Evolutionary conservation across 2,329 filamentous ascomycete genomes (phyloP).

Genomic region (Monilinia aucupariae): DNA sequence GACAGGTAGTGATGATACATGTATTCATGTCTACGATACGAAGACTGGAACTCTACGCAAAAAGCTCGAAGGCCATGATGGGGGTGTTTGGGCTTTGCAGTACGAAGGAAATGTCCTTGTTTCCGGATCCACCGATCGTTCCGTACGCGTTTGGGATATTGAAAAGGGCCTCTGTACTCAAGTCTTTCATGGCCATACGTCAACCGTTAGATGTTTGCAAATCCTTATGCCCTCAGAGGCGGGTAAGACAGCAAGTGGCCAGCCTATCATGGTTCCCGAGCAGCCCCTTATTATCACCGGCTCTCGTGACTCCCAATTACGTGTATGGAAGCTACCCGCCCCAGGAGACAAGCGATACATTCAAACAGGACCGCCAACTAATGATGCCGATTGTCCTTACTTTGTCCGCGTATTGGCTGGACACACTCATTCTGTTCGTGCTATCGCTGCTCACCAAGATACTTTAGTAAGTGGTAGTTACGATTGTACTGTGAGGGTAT

Average conservation of each 20-base stretch:
- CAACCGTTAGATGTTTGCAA: conserved; percentile 90
- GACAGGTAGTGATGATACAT: conserved; percentile 93
- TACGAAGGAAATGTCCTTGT: conserved; percentile 94
- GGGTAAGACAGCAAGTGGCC: conserved; percentile 64
- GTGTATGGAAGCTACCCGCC: conserved; percentile 90
- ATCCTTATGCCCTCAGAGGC: conserved; percentile 77
- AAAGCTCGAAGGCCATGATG: conserved; percentile 87
- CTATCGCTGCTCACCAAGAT: conserved; percentile 90
- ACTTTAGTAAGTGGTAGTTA: conserved; percentile 97
- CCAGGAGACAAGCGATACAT: conserved; percentile 71
- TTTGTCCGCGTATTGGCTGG: conserved; percentile 83
- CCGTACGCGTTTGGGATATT: conserved; percentile 99
- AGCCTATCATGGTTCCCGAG: conserved; percentile 80
- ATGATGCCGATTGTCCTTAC: conserved; percentile 80
- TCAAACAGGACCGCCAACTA: conserved; percentile 69
- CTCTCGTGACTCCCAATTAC: conserved; percentile 86
- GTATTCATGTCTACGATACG: conserved; percentile 97
- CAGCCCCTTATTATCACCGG: conserved; percentile 96
- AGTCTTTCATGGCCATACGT: conserved; percentile 95
- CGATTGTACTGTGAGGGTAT: conserved; percentile 89
- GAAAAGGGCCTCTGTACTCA: conserved; percentile 88
- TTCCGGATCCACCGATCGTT: conserved; percentile 91
- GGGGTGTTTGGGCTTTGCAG: conserved; percentile 94
- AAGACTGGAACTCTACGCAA: conserved; percentile 82
- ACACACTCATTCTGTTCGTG: conserved; percentile 88